Percentiles rank a stretch among this genome's conserved stretches.
Evolutionary conservation across 495 filamentous ascomycete species (phyloP).

Genomic region (Collariella sp.): DNA sequence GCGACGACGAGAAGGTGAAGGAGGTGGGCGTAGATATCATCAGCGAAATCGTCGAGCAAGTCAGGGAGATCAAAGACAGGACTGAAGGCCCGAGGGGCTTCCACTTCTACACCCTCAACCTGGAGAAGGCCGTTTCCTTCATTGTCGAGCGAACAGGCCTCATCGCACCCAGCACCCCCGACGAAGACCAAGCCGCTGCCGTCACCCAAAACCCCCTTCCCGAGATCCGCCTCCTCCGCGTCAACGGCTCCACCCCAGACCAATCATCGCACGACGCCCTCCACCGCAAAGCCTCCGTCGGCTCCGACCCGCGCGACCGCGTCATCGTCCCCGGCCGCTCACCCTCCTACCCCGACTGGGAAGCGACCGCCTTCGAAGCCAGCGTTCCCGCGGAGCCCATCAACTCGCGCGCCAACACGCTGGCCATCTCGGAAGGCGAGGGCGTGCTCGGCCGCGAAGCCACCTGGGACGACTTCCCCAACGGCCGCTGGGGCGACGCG

Average conservation of each 20-base stretch:
- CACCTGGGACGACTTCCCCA: constrained; percentile 98
- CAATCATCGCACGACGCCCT: constrained; percentile 15
- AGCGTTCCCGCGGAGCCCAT: constrained; percentile 50
- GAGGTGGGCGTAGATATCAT: constrained; percentile 61
- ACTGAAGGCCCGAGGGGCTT: constrained; percentile 58
- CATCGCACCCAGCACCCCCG: constrained; percentile 52
- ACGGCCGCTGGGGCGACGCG: constrained; percentile 93
- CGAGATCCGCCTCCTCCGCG: constrained; percentile 27
- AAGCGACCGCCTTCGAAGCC: constrained; percentile 58
- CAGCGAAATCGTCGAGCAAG: constrained; percentile 57
- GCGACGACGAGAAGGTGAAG: constrained; percentile 90
- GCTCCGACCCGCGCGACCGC: constrained; percentile 68
- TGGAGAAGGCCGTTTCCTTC: constrained; percentile 93
- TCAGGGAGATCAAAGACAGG: constrained; percentile 52
- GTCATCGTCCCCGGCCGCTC: constrained; percentile 62
- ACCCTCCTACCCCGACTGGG: constrained; percentile 47
- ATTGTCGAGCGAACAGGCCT: constrained; percentile 80
- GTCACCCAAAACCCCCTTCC: constrained; percentile 40
- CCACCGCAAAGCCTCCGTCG: constrained; percentile 40
- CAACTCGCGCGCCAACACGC: constrained; percentile 65
- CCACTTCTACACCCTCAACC: constrained; percentile 95
- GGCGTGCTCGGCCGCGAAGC: constrained; percentile 88
- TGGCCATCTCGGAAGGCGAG: constrained; percentile 87
- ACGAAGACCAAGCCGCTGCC: constrained; percentile 26
- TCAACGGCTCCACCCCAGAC: constrained; percentile 26